These are phyloP conservation scores for Fusarium multiceps DNA, from an alignment of 2,329 filamentous ascomycete species.

Conservation along the genomic window DNA sequence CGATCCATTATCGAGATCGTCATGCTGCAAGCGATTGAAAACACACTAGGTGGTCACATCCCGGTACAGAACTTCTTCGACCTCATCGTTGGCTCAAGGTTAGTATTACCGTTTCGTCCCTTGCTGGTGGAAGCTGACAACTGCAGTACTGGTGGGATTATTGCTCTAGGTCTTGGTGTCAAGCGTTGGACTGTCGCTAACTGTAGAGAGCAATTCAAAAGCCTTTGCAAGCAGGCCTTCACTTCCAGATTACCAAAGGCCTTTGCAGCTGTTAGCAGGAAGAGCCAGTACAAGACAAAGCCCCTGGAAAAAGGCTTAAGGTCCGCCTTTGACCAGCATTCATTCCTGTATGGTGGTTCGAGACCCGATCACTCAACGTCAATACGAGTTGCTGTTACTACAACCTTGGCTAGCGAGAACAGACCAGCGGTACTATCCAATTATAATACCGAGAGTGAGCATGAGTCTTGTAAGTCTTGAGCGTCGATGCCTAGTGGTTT, in stretches of 20 bases:
- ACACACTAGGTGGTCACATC: not conserved
- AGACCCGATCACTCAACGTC: not conserved
- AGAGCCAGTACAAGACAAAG: not conserved
- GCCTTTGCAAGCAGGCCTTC: not conserved
- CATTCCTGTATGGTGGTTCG: not conserved
- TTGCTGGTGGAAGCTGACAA: not conserved
- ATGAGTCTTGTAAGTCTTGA: not conserved
- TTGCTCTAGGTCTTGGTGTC: not conserved
- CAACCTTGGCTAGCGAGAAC: not conserved
- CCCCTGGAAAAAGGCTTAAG: not conserved
- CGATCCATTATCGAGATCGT: not conserved
- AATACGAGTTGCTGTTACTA: not conserved
- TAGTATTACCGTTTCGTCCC: accelerated
- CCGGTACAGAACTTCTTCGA: not conserved
- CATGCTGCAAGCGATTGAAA: not conserved
- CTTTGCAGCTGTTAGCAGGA: not conserved
- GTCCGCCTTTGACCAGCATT: not conserved
- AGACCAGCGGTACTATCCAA: not conserved
- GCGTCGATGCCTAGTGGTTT: too few relatives aligned
- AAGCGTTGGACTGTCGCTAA: not conserved
- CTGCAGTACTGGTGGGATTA: not conserved
- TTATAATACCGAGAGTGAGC: not conserved
- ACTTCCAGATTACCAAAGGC: not conserved
- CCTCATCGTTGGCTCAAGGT: not conserved
- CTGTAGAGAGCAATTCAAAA: not conserved